Evolutionary conservation across 352 stramenopile genomes (phyloP).

Genomic region (Halophytophthora batemanensis): DNA sequence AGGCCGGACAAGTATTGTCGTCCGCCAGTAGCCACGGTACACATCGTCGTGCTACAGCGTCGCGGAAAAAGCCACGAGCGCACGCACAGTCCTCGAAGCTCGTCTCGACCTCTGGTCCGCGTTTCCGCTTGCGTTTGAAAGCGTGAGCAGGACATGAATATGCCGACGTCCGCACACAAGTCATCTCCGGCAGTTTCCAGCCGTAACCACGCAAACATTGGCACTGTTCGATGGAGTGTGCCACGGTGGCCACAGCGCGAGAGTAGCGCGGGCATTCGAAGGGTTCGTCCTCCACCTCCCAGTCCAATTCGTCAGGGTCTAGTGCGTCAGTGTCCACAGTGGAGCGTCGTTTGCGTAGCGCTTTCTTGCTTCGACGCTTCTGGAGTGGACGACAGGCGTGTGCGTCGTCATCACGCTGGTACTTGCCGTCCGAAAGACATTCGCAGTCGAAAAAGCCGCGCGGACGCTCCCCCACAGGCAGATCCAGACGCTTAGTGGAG

Average conservation of each 20-base stretch:
- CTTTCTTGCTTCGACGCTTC: constrained; percentile 18
- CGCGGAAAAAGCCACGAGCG: constrained; percentile 63
- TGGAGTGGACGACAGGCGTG: constrained; percentile 45
- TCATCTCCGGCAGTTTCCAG: constrained; percentile 73
- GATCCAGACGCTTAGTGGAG: constrained; percentile 37
- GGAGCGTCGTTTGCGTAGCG: constrained; percentile 6
- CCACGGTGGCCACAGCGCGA: constrained; percentile 39
- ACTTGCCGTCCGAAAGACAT: constrained; percentile 44
- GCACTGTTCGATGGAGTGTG: constrained; percentile 73
- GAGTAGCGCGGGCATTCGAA: constrained; percentile 69
- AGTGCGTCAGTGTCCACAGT: constrained; percentile 19
- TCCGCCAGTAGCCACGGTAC: constrained; percentile 69
- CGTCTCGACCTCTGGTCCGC: constrained; percentile 30
- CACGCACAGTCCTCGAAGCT: constrained; percentile 69
- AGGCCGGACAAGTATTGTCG: constrained; percentile 57
- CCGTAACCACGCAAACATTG: constrained; percentile 70
- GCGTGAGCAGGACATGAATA: constrained; percentile 66
- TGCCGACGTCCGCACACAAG: constrained; percentile 44
- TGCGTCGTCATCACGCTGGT: constrained; percentile 50
- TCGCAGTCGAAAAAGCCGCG: constrained; percentile 76
- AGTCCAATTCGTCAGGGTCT: constrained; percentile 24
- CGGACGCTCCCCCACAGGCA: constrained; percentile 37
- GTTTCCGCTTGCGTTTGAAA: constrained; percentile 24
- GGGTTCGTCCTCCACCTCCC: constrained; percentile 17
- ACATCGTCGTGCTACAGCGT: constrained; percentile 46